Conservation (phyloP, 352 stramenopile genomes). For the Pythium rishiriense region DNA sequence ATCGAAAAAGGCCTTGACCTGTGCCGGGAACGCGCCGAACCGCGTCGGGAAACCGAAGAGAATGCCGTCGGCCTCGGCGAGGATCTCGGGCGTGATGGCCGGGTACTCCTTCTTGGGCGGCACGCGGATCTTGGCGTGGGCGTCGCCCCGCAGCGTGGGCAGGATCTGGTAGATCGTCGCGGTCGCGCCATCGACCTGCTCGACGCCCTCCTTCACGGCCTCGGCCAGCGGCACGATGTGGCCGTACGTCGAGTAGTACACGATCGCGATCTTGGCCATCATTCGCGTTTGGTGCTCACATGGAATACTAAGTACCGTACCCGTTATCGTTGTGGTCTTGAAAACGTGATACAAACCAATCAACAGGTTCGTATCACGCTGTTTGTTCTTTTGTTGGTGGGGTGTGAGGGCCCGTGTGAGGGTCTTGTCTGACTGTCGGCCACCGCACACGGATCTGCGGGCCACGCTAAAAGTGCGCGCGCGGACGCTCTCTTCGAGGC, state of each 20-base stretch:
- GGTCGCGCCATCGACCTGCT: slow-evolving; percentile 43
- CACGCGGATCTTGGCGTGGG: slow-evolving; percentile 69
- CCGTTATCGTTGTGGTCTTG: background rate
- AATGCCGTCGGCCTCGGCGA: slow-evolving; percentile 70
- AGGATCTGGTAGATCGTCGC: slow-evolving; percentile 59
- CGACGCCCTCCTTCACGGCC: slow-evolving; percentile 54
- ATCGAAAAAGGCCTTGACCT: slow-evolving; percentile 91
- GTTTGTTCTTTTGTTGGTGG: slow-evolving; percentile 27
- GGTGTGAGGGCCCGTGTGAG: background rate
- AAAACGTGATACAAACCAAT: background rate
- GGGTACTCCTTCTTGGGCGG: slow-evolving; percentile 55
- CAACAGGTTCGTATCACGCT: slow-evolving; percentile 10
- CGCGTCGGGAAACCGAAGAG: slow-evolving; percentile 87
- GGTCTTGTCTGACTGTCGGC: slow-evolving; percentile 19
- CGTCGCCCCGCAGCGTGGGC: slow-evolving; percentile 64
- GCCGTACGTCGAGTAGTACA: slow-evolving; percentile 81
- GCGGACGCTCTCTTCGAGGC: slow-evolving; percentile 11
- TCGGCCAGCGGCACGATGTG: slow-evolving; percentile 66
- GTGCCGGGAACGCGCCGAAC: slow-evolving; percentile 76
- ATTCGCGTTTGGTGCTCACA: slow-evolving; percentile 6
- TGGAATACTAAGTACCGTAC: too few relatives aligned
- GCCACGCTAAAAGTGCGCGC: background rate
- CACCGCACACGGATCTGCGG: slow-evolving; percentile 22
- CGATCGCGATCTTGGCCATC: slow-evolving; percentile 60
- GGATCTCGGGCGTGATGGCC: slow-evolving; percentile 47